Evolutionary conservation across 345 rosid species (phyloP), one percentile per base, ranked within the genome.

Genomic region (Cardiospermum halicacabum): DNA sequence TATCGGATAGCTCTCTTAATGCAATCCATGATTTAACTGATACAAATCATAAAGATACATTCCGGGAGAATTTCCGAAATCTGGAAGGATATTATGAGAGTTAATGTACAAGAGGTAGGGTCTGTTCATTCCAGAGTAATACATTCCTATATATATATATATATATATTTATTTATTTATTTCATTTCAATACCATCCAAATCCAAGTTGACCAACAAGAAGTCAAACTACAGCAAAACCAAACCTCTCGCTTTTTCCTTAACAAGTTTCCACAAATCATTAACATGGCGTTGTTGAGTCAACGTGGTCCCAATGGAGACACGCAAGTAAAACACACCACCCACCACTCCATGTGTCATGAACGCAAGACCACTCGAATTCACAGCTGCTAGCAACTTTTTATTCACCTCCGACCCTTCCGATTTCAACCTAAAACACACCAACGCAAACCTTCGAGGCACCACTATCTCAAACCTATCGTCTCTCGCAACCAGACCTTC

Each of bases 341-440:
- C 50, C 13, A 67, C 19, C 34, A 77, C 49, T 8, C 64, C 70
- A 32, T 77, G 75, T 3, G 70, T 61, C 74, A 77, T 48, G 61
- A 73, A 77, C 3, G 73, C 68, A 1, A 42, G 47, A 0, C 71
- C 81, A 30, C 70, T 67, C 18, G 71, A 60, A 56, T 77, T 77
- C 66, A 70, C 69, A 1, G 65, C 70, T n/a, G 40, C 66, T 11
- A 64, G 11, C 32, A 74, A 22, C 58, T 55, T 53, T 3, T 24
- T 0, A 58, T 70, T 74, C 63, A 68, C n/a, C 15, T 58, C 24
- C 0, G n/a, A 42, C 15, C 64, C 54, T 2, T 21, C 4, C 1
- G 5, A n/a, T n/a, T 6, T 64, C 2, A 80, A 7, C 60, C 85
- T 74, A 47, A 78, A 78, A 47, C 81, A 80, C 5, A 80, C 78